Base-by-base conservation (phyloP, 352 stramenopile species). In the Phytophthora pistaciae region DNA sequence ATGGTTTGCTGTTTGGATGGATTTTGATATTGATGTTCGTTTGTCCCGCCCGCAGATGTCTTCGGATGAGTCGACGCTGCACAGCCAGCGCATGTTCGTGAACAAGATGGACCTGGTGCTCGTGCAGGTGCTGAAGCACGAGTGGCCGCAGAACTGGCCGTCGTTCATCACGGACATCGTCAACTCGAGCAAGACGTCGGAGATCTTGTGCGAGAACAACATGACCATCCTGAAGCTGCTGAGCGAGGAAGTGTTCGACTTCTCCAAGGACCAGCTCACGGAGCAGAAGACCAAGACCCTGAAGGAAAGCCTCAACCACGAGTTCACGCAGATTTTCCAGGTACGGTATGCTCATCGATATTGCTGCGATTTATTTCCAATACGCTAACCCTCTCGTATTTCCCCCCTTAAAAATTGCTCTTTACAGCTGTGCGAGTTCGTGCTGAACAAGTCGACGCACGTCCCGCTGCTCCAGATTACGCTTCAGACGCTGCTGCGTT, bases 91-190 rank as follows among this genome's bases (percentile, higher is more conserved):
- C 63, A 90, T 99, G 64, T 98, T 99, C 75, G 91, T 99, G 66
- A 88, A 96, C 72, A 98, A 98, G 79, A 87, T 98, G 79, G 98
- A 99, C 68, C 87, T 99, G 16, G 98, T 99, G 59, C 90, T 99
- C n/a, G 88, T 96, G 25, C 85, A 92, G 69, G 98, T 99, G 61
- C 81, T 99, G 56, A 99, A 99, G 89, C 98, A 99, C 82, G 98
- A 99, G 83, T 99, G 98, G 98, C 98, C 98, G 21, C 96, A 99
- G 75, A 99, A 99, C 80, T 99, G 98, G 98, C 97, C 98, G 25
- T 94, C 88, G 65, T 99, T 99, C 80, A 99, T 99, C 77, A 90
- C 91, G 21, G 96, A 99, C 57, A 97, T 99, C 61, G 94, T 98
- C 33, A 94, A 86, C 66, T 96, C 94, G 54, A 98, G 90, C 79